phyloP scores from a whole-genome alignment of 176 grass and related monocot genomes.

The barley (Hordeum vulgare) region DNA sequence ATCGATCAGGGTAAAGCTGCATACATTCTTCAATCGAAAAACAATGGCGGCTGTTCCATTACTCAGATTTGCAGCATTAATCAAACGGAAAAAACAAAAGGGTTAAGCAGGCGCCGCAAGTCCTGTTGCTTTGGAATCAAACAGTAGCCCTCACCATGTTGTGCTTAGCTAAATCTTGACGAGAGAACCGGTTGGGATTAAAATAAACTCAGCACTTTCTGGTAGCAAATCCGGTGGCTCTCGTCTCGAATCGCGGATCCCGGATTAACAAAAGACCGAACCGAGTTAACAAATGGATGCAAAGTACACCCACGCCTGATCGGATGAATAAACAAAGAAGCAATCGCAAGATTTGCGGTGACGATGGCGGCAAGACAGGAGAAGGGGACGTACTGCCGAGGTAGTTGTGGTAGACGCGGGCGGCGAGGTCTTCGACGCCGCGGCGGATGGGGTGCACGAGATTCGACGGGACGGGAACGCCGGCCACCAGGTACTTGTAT shows the following conservation, averaged over 20 bases:
- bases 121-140: not conserved
- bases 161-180: not conserved
- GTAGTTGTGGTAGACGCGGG: slow-evolving; percentile 54
- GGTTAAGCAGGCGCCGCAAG: not conserved
- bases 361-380: not conserved
- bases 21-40: not conserved
- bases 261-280: slow-evolving; percentile 44
- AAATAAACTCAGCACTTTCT: slow-evolving; percentile 12
- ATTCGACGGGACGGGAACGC: slow-evolving; percentile 72
- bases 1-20: not conserved
- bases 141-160: not conserved
- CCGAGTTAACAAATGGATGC: slow-evolving; percentile 14
- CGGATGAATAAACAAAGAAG: slow-evolving; percentile 28
- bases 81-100: not conserved
- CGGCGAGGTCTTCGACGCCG: slow-evolving; percentile 57
- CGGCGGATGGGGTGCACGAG: slow-evolving; percentile 60
- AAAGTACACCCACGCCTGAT: slow-evolving; percentile 44
- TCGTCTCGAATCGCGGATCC: slow-evolving; percentile 33
- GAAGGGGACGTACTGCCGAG: slow-evolving; percentile 22
- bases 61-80: not conserved
- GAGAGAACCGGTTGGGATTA: not conserved
- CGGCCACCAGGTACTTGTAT: slow-evolving; percentile 76
- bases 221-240: slow-evolving; percentile 9
- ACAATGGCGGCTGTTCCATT: slow-evolving; percentile 12
- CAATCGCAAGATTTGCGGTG: not conserved